Evolutionary conservation across 2,329 filamentous ascomycete genomes (phyloP), one percentile per base, ranked within the genome.

Genomic region (Colletotrichum tabaci): DNA sequence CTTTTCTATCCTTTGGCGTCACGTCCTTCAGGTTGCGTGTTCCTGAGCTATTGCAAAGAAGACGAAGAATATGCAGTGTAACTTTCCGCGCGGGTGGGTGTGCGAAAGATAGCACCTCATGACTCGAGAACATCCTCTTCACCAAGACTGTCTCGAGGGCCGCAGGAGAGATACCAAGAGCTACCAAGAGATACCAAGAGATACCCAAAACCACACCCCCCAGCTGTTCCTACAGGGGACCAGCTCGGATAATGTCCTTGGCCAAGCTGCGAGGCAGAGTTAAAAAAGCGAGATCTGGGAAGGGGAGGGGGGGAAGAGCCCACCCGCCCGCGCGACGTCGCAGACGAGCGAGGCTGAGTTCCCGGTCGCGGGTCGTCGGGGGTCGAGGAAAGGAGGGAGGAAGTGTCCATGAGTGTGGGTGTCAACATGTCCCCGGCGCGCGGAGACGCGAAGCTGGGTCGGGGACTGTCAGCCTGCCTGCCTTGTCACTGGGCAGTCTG

Each of bases 261-360:
- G 52, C 8, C 8, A 16, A 55, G 26, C 9, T 56, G 8, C 10
- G 12, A 35, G 35, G 30, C 30, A 35, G 30, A 35, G 30, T 35
- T 35, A 35, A 35, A 8, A 35, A 35, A 10, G 30, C 30, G 30
- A 35, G 44, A 18, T 46, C 6, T 16, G 18, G 42, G 3, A 47
- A 16, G 16, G 7, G n/a, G 6, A 2, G 4, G 18, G 16, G 5
- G 10, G 46, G 46, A 10, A 13, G 21, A n/a, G 13, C 9, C 16
- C 9, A 9, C 13, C 18, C 13, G 44, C 30, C 35, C 38, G 35
- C 38, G 53, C 66, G 38, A 67, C 57, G 64, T 67, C 52, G 57
- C 64, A 71, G 46, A 49, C 57, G 30, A 68, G 60, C 65, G 58
- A 71, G 68, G 68, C 68, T 68, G 65, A 63, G 68, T 18, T 35